Percentiles rank a stretch among this genome's conserved stretches.
These are phyloP conservation scores for Colletotrichum nymphaeae DNA, from an alignment of 2,329 filamentous ascomycete genomes.

Conservation along the genomic window DNA sequence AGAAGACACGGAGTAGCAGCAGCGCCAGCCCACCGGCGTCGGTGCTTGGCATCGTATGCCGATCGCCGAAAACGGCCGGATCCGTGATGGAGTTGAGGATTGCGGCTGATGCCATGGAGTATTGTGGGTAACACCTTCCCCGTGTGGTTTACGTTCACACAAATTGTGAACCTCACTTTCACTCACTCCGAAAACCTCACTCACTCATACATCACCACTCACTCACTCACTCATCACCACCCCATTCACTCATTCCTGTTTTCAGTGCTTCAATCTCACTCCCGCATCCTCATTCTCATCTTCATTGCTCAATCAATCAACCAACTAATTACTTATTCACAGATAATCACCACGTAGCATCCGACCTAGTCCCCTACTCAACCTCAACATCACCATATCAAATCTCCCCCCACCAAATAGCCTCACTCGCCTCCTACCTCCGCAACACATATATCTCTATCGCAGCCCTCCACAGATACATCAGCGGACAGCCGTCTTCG, in stretches of 20 bases:
- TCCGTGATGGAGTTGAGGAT: conserved; percentile 3
- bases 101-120: conserved; percentile 5
- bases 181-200: neutral
- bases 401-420: neutral
- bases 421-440: conserved; percentile 9
- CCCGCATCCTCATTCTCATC: no score
- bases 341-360: conserved; percentile 5
- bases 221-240: no score
- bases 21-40: neutral
- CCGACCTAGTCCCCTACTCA: conserved; percentile 8
- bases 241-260: no score
- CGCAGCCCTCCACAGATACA: neutral
- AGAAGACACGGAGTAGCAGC: neutral
- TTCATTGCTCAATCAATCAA: neutral
- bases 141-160: neutral
- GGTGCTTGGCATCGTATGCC: conserved; percentile 16
- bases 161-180: neutral
- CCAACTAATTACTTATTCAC: neutral
- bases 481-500: neutral
- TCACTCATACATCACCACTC: no score
- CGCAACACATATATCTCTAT: conserved; percentile 9
- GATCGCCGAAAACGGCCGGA: neutral
- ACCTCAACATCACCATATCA: neutral
- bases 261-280: no score
- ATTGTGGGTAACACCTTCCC: neutral